Conservation (phyloP, 805 yeast species). For the Starmerella vaccinii region DNA sequence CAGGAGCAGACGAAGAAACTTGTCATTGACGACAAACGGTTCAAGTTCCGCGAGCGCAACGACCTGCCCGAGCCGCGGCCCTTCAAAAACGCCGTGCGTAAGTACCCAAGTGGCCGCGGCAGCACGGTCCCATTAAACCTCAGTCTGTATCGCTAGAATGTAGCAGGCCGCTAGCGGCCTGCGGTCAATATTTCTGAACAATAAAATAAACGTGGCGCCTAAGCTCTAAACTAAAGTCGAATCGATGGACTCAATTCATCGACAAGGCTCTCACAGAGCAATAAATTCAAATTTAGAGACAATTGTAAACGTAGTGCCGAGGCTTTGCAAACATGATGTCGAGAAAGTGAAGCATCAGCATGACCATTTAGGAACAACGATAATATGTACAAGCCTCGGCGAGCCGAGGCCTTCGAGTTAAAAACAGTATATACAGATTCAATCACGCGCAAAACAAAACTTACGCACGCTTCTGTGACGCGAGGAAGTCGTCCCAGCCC, state of each 20-base stretch:
- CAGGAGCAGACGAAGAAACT: conserved; percentile 24
- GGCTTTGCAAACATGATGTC: no score
- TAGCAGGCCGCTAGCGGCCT: no score
- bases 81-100: conserved; percentile 57
- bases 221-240: no score
- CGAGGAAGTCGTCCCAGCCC: conserved; percentile 61
- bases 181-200: no score
- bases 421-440: neutral
- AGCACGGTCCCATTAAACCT: conserved; percentile 78
- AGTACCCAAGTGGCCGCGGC: conserved; percentile 94
- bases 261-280: no score
- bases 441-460: neutral
- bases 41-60: conserved; percentile 52
- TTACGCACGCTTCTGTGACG: conserved; percentile 5
- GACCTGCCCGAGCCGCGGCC: conserved; percentile 83
- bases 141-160: conserved; percentile 28
- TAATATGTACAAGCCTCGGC: no score
- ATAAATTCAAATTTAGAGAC: no score
- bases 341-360: no score
- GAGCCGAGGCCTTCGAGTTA: neutral
- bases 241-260: no score
- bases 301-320: no score
- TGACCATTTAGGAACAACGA: no score
- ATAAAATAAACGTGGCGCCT: no score
- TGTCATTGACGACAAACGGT: conserved; percentile 61